Percentiles rank a stretch among this genome's conserved stretches.
phyloP scores from a whole-genome alignment of 805 yeast species.

The Monosporozyma siamensis region DNA sequence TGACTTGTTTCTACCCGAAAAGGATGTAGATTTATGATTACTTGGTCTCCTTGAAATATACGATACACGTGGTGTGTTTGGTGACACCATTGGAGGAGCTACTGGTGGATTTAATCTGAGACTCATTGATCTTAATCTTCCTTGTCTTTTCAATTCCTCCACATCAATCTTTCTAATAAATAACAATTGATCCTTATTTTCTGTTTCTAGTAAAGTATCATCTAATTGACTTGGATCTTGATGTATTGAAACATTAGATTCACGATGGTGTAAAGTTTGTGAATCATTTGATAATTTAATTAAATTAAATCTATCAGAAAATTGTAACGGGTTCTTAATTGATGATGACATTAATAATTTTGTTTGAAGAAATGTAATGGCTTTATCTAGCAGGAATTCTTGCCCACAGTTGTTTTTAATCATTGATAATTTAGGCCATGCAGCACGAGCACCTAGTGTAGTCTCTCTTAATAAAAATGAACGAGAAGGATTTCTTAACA shows the following conservation, averaged over 20 bases:
- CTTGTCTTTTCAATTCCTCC: neutral
- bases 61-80: neutral
- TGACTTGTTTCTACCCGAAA: neutral
- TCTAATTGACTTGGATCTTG: constrained; percentile 9
- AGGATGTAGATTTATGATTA: neutral
- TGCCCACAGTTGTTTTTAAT: constrained; percentile 84
- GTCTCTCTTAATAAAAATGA: constrained; percentile 56
- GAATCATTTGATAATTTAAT: constrained; percentile 4
- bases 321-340: constrained; percentile 25
- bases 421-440: constrained; percentile 87
- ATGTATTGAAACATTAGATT: neutral
- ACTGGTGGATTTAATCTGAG: constrained; percentile 12
- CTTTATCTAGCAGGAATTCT: constrained; percentile 77
- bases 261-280: neutral
- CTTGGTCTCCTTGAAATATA: neutral
- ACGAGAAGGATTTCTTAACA: constrained; percentile 75
- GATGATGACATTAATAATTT: constrained; percentile 39
- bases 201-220: constrained; percentile 21
- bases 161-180: constrained; percentile 5
- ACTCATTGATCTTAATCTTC: constrained; percentile 7
- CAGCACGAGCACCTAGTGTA: constrained; percentile 77
- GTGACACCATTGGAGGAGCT: neutral
- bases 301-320: constrained; percentile 12
- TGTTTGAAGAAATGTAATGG: constrained; percentile 60
- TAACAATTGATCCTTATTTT: constrained; percentile 14